phyloP scores from a whole-genome alignment of 345 rosid species.

The Viola odorata region DNA sequence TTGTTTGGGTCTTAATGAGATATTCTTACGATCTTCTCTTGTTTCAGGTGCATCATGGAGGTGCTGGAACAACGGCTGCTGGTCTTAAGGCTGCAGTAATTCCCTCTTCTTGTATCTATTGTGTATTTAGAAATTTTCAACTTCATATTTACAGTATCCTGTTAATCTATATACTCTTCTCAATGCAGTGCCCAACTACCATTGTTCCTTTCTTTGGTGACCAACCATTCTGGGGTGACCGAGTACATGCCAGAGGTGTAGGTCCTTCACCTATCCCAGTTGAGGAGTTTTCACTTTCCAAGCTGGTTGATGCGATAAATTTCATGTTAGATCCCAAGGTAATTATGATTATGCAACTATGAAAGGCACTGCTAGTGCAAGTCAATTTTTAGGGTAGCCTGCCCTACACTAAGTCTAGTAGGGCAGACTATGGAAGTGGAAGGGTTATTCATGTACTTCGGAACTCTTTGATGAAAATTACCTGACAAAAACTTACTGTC shows the following conservation, averaged over 20 bases:
- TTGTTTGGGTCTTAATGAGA: neutral
- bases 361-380: too few species aligned
- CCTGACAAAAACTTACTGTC: neutral
- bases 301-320: slow-evolving; percentile 68
- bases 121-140: neutral
- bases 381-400: too few species aligned
- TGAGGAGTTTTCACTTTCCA: slow-evolving; percentile 77
- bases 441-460: too few species aligned
- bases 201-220: slow-evolving; percentile 96
- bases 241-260: slow-evolving; percentile 81
- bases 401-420: too few species aligned
- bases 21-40: slow-evolving; percentile 2
- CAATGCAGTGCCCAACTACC: slow-evolving; percentile 83
- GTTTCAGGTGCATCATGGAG: slow-evolving; percentile 97
- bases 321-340: slow-evolving; percentile 65
- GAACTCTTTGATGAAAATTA: neutral
- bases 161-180: slow-evolving; percentile 2
- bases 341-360: neutral
- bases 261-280: slow-evolving; percentile 92
- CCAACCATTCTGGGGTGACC: slow-evolving; percentile 98
- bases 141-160: neutral
- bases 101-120: neutral
- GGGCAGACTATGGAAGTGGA: too few species aligned
- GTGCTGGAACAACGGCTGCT: slow-evolving; percentile 99
- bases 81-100: slow-evolving; percentile 92